Evolutionary conservation across 257 asterid species (phyloP).

Genomic region (Fraxinus pennsylvanica): DNA sequence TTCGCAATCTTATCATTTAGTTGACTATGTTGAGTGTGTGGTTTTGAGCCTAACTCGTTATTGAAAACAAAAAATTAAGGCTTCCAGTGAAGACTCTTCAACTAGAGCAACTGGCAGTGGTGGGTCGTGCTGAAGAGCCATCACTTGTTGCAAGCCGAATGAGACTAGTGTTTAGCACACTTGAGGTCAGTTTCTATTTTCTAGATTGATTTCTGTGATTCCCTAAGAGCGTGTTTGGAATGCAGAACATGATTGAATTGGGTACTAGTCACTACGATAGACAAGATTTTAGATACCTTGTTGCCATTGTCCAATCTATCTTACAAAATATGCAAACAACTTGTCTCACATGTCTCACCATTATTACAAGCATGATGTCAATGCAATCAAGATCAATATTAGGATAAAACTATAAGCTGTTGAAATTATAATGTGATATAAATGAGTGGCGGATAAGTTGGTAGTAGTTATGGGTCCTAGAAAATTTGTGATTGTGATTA

Average conservation of each 20-base stretch:
- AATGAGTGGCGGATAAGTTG: no score
- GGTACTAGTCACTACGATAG: not conserved
- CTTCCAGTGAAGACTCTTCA: constrained; percentile 96
- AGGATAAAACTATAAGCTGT: no score
- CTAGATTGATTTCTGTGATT: not conserved
- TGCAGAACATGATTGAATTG: not conserved
- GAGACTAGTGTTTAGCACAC: constrained; percentile 87
- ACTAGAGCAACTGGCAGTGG: constrained; percentile 89
- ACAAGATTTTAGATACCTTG: not conserved
- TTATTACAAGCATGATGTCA: not conserved
- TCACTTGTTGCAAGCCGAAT: constrained; percentile 89
- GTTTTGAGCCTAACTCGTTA: not conserved
- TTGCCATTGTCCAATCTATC: not conserved
- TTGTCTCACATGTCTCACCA: not conserved
- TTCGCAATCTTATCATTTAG: not conserved
- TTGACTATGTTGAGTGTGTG: not conserved
- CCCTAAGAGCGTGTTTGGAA: not conserved
- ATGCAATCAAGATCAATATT: not conserved
- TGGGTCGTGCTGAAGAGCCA: constrained; percentile 81
- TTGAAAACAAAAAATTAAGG: constrained; percentile 38
- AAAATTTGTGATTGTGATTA: not conserved
- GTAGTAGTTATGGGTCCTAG: not conserved
- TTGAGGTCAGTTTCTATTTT: constrained; percentile 59
- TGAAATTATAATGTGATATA: no score
- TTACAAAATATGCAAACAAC: not conserved